These are phyloP conservation scores for Cryptosporidium bovis DNA, from an alignment of 169 alveolate species.

Conservation along the genomic window DNA sequence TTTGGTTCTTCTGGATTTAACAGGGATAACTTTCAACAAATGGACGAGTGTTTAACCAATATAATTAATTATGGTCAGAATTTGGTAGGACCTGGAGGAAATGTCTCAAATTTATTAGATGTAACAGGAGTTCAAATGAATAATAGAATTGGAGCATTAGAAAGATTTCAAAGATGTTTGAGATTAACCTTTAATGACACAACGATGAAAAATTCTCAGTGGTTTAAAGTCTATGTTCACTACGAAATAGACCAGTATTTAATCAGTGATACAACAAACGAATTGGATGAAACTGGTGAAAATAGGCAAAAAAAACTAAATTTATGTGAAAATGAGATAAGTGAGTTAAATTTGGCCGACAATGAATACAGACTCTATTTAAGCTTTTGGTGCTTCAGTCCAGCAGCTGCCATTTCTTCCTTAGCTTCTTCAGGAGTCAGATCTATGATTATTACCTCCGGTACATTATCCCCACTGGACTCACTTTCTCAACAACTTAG, in stretches of 20 bases:
- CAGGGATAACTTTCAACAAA: slow-evolving; percentile 49
- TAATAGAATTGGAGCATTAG: slow-evolving; percentile 77
- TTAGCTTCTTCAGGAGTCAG: slow-evolving; percentile 83
- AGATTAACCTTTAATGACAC: slow-evolving; percentile 78
- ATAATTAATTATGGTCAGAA: slow-evolving; percentile 65
- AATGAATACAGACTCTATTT: slow-evolving; percentile 36
- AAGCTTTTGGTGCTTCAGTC: slow-evolving; percentile 83
- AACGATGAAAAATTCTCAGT: slow-evolving; percentile 77
- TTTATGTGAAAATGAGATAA: too few relatives aligned
- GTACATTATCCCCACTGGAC: slow-evolving; percentile 93
- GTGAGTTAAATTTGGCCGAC: background rate
- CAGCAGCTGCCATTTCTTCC: slow-evolving; percentile 85
- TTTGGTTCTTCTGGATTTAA: slow-evolving; percentile 66
- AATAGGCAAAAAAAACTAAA: background rate
- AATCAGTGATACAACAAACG: slow-evolving; percentile 72
- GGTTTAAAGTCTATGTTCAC: slow-evolving; percentile 77
- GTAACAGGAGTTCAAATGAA: slow-evolving; percentile 44
- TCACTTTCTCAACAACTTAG: slow-evolving; percentile 89
- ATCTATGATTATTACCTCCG: slow-evolving; percentile 92
- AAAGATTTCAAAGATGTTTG: slow-evolving; percentile 76
- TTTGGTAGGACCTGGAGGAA: slow-evolving; percentile 32
- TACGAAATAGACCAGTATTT: slow-evolving; percentile 73
- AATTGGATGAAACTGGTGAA: slow-evolving; percentile 30
- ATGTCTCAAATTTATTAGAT: slow-evolving; percentile 7
- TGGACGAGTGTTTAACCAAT: slow-evolving; percentile 66